phyloP scores from a whole-genome alignment of 73 alveolate species.

The Paraurostyla sp. region DNA sequence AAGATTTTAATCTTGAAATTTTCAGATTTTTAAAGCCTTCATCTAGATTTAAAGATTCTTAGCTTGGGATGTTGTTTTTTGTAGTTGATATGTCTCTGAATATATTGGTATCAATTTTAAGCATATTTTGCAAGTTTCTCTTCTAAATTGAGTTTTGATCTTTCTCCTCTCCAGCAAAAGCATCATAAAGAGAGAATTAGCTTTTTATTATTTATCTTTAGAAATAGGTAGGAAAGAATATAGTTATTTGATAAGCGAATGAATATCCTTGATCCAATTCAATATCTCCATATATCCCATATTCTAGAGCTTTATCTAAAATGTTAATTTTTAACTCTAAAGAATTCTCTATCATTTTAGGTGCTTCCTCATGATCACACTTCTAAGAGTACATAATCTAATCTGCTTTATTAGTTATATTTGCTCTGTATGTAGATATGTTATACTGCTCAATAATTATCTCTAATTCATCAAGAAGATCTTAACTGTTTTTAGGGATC shows the following conservation, averaged over 20 bases:
- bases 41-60: constrained; percentile 40
- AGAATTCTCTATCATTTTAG: constrained; percentile 62
- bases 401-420: constrained; percentile 61
- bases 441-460: constrained; percentile 41
- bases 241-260: constrained; percentile 75
- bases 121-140: constrained; percentile 56
- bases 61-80: constrained; percentile 41
- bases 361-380: constrained; percentile 69
- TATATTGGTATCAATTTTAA: constrained; percentile 50
- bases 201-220: constrained; percentile 69
- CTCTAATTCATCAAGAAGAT: constrained; percentile 46
- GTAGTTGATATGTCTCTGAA: constrained; percentile 56
- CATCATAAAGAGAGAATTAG: constrained; percentile 68
- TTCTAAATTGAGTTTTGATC: constrained; percentile 47
- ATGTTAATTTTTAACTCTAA: constrained; percentile 65
- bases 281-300: constrained; percentile 74
- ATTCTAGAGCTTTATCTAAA: constrained; percentile 60
- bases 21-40: constrained; percentile 15
- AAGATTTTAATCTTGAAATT: constrained; percentile 29
- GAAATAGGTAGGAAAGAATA: constrained; percentile 74
- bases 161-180: constrained; percentile 60
- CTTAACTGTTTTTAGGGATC: constrained; percentile 7
- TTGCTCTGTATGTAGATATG: constrained; percentile 29
- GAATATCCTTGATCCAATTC: constrained; percentile 83
- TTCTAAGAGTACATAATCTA: neutral